Base-by-base conservation (phyloP, 2,329 filamentous ascomycete species). In the Aureobasidium sp. region DNA sequence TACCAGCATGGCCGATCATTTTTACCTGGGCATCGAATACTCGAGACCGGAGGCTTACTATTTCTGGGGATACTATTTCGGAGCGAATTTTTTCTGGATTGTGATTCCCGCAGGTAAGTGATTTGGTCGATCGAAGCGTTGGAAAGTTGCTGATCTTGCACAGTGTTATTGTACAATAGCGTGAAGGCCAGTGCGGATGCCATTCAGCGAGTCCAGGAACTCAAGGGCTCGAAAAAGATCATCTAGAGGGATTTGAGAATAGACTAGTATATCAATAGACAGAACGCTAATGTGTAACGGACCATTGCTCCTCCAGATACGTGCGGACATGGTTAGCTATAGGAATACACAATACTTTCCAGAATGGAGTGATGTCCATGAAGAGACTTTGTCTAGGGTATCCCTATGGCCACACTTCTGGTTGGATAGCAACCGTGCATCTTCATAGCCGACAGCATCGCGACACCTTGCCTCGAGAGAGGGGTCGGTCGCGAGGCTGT, bases 21-120 rank as follows among this genome's bases (percentile, higher is more conserved):
- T 79, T 65, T 74, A 78, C 60, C 74, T 80, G 63, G 76, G 77
- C 10, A 68, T 80, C 21, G 74, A 76, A 11, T 85, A 86, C 69
- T 84, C 79, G 64, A 75, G 84, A 61, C 84, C 84, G 0, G 84
- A 87, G 70, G 74, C 77, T 4, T 81, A 81, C 64, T 87, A 86
- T 70, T 86, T 83, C 70, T 87, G 83, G 82, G 75, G 80, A 42
- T 87, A 87, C 70, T 87, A 84, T 69, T 79, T 86, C 60, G 72
- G 83, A 33, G 84, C 86, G 82, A 87, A 87, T 67, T 78, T 79
- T 55, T 82, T 86, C 69, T 87, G 84, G 84, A 84, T 86, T 59
- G 74, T 84, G 33, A 79, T 86, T 57, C 84, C 84, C 6, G 72
- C 71, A 21, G 72, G 81, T 83, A 70, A 74, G 81, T 77, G 13